Evolutionary conservation across 805 yeast species (phyloP).

Genomic region (Kodamaea hsintzibuensis): DNA sequence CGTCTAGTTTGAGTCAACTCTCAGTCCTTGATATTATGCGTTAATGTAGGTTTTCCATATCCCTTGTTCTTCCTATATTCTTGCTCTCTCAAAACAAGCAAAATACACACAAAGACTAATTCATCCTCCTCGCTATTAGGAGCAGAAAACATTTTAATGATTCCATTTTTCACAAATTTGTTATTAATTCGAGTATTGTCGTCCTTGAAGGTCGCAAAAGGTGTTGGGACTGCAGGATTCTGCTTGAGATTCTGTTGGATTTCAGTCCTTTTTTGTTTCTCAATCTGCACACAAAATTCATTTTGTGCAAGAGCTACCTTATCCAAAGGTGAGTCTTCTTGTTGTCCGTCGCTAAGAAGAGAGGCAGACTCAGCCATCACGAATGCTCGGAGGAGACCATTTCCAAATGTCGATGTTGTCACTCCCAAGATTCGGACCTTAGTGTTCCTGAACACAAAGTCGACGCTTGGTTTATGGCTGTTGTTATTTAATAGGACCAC

Average conservation of each 20-base stretch:
- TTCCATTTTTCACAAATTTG: constrained; percentile 22
- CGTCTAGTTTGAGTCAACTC: no score
- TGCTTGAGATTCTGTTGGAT: constrained; percentile 20
- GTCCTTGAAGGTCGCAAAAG: constrained; percentile 33
- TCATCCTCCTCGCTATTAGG: constrained; percentile 18
- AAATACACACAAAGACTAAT: constrained; percentile 23
- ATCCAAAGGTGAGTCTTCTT: constrained; percentile 12
- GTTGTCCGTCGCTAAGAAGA: constrained; percentile 24
- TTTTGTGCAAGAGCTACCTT: constrained; percentile 15
- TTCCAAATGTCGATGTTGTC: constrained; percentile 37
- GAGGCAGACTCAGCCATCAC: constrained; percentile 20
- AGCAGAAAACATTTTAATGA: constrained; percentile 21
- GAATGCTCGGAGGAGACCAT: constrained; percentile 26
- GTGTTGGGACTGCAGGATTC: constrained; percentile 23
- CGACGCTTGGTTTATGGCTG: constrained; percentile 32
- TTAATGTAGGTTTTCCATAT: constrained; percentile 13
- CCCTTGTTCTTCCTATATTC: constrained; percentile 36
- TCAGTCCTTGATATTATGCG: neutral
- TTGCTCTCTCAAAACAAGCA: constrained; percentile 33
- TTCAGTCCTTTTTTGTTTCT: constrained; percentile 19
- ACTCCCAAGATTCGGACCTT: constrained; percentile 33
- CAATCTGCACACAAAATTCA: constrained; percentile 21
- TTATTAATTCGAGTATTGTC: constrained; percentile 22
- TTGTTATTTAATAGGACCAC: constrained; percentile 28
- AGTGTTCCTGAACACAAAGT: constrained; percentile 25